Evolutionary conservation across 192 early-diverging fungal genomes (phyloP), one percentile per base, ranked within the genome.

Genomic region (Coemansia asiatica): DNA sequence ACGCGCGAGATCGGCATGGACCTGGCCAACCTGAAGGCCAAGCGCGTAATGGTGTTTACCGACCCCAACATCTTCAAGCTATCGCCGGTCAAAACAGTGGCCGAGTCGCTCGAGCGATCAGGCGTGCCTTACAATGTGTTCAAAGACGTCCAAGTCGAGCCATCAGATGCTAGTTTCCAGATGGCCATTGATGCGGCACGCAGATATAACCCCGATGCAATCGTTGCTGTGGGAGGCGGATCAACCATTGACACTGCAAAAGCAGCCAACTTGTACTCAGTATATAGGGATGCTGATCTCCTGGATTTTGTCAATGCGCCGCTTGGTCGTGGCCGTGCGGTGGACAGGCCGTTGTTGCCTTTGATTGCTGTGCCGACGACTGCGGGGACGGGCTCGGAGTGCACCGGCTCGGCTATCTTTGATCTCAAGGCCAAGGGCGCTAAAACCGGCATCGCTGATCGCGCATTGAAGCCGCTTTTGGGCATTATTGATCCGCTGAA

Each of bases 251-350:
- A 95, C 71, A 95, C 94, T 18, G 86, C 91, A 56, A 95, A 95
- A 70, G 94, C 92, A 27, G 94, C 94, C 53, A 95, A 94, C 66
- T 74, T 95, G 74, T 95, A 94, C 72, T 82, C 87, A 13, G 79
- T 86, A 51, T 91, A 92, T 72, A 88, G 88, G 16, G 87, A 94
- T 1, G 92, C 90, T 6, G 91, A 93, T 46, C 86, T 95, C 55
- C 64, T 95, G 61, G 94, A 94, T 69, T 95, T 95, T 83, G 94
- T 95, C 60, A 95, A 95, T 66, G 90, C 91, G 0, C 94, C 94
- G 13, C 91, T 95, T 76, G 94, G 94, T 40, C 90, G 90, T 70
- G 94, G 94, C 10, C 83, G 84, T 27, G 85, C 90, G 7, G 86
- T 92, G 8, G 78, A 88, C 76, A 88, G 90, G 58, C 72, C 85